A percentile compares a stretch with the other conserved stretches of the same genome.
Conservation (phyloP, 2,329 filamentous ascomycete species). For the Dendryphion nanum region DNA sequence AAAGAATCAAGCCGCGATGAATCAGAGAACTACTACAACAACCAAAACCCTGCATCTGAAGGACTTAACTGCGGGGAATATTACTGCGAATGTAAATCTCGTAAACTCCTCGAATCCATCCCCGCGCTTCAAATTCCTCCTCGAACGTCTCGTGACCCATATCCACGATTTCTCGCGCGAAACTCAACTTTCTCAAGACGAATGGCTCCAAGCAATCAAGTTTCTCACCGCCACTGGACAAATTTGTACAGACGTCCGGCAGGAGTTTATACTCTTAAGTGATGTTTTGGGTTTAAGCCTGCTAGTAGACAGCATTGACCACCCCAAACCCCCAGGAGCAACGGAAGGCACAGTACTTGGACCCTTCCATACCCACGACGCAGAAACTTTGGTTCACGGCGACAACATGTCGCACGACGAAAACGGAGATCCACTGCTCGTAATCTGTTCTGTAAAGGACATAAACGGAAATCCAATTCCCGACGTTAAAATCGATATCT, state of each 20-base stretch:
- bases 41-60: slow-evolving; percentile 55
- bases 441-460: slow-evolving; percentile 67
- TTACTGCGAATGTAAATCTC: slow-evolving; percentile 67
- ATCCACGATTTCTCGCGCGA: slow-evolving; percentile 77
- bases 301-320: slow-evolving; percentile 74
- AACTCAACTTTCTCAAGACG: slow-evolving; percentile 67
- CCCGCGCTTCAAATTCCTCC: slow-evolving; percentile 52
- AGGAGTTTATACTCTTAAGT: slow-evolving; percentile 76
- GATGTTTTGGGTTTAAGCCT: slow-evolving; percentile 73
- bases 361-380: slow-evolving; percentile 77
- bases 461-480: slow-evolving; percentile 58
- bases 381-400: slow-evolving; percentile 56
- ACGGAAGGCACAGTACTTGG: slow-evolving; percentile 77
- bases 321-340: slow-evolving; percentile 65
- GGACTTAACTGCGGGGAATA: slow-evolving; percentile 71
- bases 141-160: slow-evolving; percentile 67
- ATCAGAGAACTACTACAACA: too few relatives aligned
- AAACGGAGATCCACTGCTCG: slow-evolving; percentile 65
- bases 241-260: slow-evolving; percentile 67
- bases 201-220: slow-evolving; percentile 70
- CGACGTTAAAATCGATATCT: slow-evolving; percentile 71
- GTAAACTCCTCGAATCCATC: slow-evolving; percentile 69
- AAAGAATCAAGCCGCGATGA: too few relatives aligned
- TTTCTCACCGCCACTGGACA: slow-evolving; percentile 70
- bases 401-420: slow-evolving; percentile 63